These are phyloP conservation scores for Pilobolus umbonatus DNA, from an alignment of 192 early-diverging fungal species.

Conservation along the genomic window DNA sequence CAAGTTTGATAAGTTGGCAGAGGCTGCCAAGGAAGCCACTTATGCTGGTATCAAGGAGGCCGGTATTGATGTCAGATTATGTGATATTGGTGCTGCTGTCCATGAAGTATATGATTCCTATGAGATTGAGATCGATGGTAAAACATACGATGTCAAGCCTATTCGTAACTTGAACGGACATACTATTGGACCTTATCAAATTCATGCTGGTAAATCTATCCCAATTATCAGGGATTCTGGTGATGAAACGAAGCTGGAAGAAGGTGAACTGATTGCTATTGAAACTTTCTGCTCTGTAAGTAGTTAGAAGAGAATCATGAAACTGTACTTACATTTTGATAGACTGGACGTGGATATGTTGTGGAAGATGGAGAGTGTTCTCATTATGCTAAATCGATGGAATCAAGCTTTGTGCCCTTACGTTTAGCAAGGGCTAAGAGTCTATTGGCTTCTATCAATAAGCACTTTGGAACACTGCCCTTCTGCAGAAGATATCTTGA, in stretches of 20 bases:
- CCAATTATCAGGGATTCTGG: constrained; percentile 83
- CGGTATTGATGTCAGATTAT: constrained; percentile 94
- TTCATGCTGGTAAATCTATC: constrained; percentile 92
- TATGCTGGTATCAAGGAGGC: constrained; percentile 92
- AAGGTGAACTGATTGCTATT: constrained; percentile 91
- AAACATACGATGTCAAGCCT: constrained; percentile 87
- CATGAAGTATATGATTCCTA: constrained; percentile 99
- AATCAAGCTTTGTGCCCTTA: constrained; percentile 60
- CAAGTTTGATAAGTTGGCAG: constrained; percentile 76
- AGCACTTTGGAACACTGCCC: constrained; percentile 89
- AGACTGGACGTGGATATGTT: constrained; percentile 87
- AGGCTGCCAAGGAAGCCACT: constrained; percentile 91
- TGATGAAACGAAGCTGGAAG: constrained; percentile 94
- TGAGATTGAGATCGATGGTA: constrained; percentile 92
- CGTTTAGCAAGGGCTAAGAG: constrained; percentile 69
- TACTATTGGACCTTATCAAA: constrained; percentile 85
- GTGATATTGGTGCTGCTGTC: constrained; percentile 92
- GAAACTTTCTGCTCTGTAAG: constrained; percentile 90
- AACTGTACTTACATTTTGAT: not conserved
- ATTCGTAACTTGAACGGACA: constrained; percentile 97
- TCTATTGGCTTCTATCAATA: constrained; percentile 76
- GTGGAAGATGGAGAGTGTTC: constrained; percentile 86
- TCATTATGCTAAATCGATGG: constrained; percentile 76
- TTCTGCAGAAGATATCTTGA: constrained; percentile 97
- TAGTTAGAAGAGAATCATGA: no score